A percentile compares a stretch with the other conserved stretches of the same genome.
Conservation (phyloP, 2,329 filamentous ascomycete genomes). For the Rhynchosporium graminicola region DNA sequence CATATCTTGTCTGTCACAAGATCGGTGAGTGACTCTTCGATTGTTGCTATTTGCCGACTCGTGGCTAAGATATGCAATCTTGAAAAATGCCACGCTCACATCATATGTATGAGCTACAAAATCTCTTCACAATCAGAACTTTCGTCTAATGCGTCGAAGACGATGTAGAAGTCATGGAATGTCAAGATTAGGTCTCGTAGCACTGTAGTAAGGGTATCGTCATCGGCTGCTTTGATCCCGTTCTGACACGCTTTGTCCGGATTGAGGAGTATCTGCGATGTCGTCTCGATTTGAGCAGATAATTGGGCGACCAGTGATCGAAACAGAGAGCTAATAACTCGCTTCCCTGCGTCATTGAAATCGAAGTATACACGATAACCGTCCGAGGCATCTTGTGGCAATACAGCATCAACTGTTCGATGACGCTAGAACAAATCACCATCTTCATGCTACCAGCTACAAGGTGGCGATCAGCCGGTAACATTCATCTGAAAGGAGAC, state of each 20-base stretch:
- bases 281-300: constrained; percentile 34
- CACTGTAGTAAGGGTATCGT: constrained; percentile 19
- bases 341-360: constrained; percentile 43
- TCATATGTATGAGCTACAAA: constrained; percentile 35
- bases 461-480: background rate
- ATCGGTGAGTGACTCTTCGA: constrained; percentile 35
- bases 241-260: constrained; percentile 23
- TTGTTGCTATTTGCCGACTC: constrained; percentile 42
- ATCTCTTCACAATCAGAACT: constrained; percentile 35
- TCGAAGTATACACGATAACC: constrained; percentile 44
- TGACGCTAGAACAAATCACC: constrained; percentile 42
- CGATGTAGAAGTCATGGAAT: constrained; percentile 41
- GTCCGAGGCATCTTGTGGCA: constrained; percentile 28
- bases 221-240: constrained; percentile 14
- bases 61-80: constrained; percentile 35
- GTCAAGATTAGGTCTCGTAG: constrained; percentile 26
- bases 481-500: background rate
- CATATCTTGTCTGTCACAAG: constrained; percentile 27
- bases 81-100: constrained; percentile 27
- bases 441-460: constrained; percentile 47
- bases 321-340: constrained; percentile 40
- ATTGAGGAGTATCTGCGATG: constrained; percentile 17
- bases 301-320: constrained; percentile 43
- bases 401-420: constrained; percentile 36
- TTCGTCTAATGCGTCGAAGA: constrained; percentile 45